Evolutionary conservation across 1,139 yeast genomes (phyloP).

Genomic region (Sugiyamaella xylanicola): DNA sequence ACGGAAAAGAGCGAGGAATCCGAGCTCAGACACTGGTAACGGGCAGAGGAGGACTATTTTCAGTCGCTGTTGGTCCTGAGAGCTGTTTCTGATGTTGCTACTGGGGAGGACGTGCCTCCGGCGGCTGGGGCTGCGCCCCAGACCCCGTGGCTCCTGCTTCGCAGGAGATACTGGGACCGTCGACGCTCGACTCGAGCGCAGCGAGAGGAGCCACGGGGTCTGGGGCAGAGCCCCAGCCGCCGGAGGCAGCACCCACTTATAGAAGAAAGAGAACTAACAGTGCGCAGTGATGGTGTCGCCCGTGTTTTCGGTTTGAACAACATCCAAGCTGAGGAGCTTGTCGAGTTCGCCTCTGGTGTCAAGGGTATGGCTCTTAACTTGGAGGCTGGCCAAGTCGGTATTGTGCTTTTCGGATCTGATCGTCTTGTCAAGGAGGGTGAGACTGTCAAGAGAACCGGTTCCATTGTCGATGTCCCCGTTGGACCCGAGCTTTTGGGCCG

Average conservation of each 20-base stretch:
- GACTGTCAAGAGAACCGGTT: slow-evolving; percentile 99
- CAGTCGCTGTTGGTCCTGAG: too few relatives aligned
- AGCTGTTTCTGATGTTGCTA: too few relatives aligned
- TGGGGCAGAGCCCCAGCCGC: neutral
- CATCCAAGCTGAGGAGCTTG: slow-evolving; percentile 99
- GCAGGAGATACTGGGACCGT: too few relatives aligned
- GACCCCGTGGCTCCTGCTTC: too few relatives aligned
- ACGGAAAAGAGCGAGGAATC: too few relatives aligned
- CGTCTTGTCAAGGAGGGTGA: slow-evolving; percentile 99
- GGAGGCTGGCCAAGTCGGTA: slow-evolving; percentile 99
- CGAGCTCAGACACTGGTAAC: neutral
- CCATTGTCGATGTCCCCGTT: slow-evolving; percentile 98
- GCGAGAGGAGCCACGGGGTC: neutral
- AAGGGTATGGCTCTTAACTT: slow-evolving; percentile 99
- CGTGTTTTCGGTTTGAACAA: slow-evolving; percentile 99
- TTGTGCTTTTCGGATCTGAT: slow-evolving; percentile 99
- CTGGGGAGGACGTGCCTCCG: too few relatives aligned
- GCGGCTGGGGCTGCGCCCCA: too few relatives aligned
- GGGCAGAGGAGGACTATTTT: too few relatives aligned
- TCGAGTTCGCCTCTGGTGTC: slow-evolving; percentile 98
- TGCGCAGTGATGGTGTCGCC: slow-evolving; percentile 96
- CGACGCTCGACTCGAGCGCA: neutral
- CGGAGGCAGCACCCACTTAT: neutral
- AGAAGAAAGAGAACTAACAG: neutral
- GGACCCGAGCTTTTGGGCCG: slow-evolving; percentile 99